Base-by-base conservation (phyloP, 2,329 filamentous ascomycete species). In the Clonostachys rhizophaga region DNA sequence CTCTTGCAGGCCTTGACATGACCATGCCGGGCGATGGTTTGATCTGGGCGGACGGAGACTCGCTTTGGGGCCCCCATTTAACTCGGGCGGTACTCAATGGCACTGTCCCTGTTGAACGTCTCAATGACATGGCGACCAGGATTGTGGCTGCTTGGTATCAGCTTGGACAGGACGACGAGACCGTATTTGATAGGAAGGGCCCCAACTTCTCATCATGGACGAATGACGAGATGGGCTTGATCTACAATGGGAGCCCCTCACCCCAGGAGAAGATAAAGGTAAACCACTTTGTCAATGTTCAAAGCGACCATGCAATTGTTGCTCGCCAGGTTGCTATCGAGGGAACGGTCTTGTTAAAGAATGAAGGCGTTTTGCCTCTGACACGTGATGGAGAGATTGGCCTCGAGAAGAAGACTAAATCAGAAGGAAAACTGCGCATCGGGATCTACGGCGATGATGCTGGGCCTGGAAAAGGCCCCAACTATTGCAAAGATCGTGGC, bases 101-200 rank as follows among this genome's bases (percentile, higher is more conserved):
- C 3, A 92, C 89, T 2, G 69, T 96, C 0, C 91, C 91, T 0
- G 69, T 94, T 40, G 82, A 87, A 13, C 77, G 91, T 33, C 65
- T 96, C 13, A 87, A 96, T 54, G 91, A 96, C 59, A 95, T 96
- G 90, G 87, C 81, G 0, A 86, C 89, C 1, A 81, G 91, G 12
- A 82, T 96, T 52, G 89, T 96, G 2, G 91, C 91, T 1, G 80
- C 91, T 0, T 96, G 90, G 87, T 96, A 95, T 60, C 89, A 94
- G 62, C 70, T 94, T 18, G 87, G 89, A 0, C 87, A 96, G 60
- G 87, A 90, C 40, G 53, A 72, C 16, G 72, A 85, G 54, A 78
- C 84, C 2, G 75, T 89, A 17, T 74, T 87, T 48, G 88, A 39
- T 5, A 39, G 17, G 14, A 39, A 85, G 10, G 71, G 91, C 10